Evolutionary conservation across 1,139 yeast genomes (phyloP).

Genomic region (Yamadazyma taylorii): DNA sequence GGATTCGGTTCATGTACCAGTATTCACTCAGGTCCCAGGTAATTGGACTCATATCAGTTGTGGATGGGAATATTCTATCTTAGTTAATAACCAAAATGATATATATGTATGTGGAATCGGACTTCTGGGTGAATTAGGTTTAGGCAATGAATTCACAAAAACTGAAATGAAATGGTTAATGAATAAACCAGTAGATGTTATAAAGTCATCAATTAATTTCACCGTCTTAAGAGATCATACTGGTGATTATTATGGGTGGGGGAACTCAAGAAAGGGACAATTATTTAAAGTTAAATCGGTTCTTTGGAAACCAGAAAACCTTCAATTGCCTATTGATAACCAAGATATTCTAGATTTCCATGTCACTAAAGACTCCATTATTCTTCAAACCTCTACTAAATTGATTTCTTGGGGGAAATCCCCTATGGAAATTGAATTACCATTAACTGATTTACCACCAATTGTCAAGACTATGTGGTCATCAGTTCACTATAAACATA

Average conservation of each 20-base stretch:
- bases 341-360: constrained; percentile 17
- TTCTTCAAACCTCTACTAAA: constrained; percentile 15
- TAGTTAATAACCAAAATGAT: constrained; percentile 41
- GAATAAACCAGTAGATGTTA: constrained; percentile 17
- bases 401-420: constrained; percentile 19
- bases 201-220: constrained; percentile 58
- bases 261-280: constrained; percentile 77
- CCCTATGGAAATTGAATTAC: constrained; percentile 1
- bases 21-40: constrained; percentile 29
- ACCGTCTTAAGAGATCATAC: constrained; percentile 45
- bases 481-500: constrained; percentile 52
- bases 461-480: constrained; percentile 74
- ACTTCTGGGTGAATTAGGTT: constrained; percentile 73
- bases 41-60: constrained; percentile 51
- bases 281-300: constrained; percentile 24
- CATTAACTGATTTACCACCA: not conserved
- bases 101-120: constrained; percentile 64
- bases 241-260: constrained; percentile 73
- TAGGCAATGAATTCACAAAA: constrained; percentile 31
- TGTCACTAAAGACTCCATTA: constrained; percentile 51
- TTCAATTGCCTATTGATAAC: constrained; percentile 18
- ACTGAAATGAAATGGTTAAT: constrained; percentile 17
- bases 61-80: constrained; percentile 78
- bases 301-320: constrained; percentile 26
- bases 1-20: constrained; percentile 1